A percentile compares a stretch with the other conserved stretches of the same genome.
phyloP scores from a whole-genome alignment of 305 asterid genomes.

The Fraxinus angustifolia region DNA sequence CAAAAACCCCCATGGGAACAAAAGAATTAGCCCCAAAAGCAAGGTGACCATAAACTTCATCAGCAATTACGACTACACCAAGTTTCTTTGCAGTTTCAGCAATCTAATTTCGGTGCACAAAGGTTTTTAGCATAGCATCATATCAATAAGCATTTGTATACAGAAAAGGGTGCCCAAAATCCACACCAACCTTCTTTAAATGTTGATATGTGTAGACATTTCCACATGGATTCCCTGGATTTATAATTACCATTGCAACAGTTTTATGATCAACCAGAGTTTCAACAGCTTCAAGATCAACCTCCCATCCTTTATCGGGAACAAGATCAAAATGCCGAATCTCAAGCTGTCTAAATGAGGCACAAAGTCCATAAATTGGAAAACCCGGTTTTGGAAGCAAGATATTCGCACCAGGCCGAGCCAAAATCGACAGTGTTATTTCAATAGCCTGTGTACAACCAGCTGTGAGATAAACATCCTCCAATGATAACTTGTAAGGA shows the following conservation, averaged over 20 bases:
- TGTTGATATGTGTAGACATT: constrained; percentile 62
- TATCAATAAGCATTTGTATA: neutral
- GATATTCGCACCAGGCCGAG: constrained; percentile 70
- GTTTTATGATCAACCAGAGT: constrained; percentile 64
- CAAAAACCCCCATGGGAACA: constrained; percentile 89
- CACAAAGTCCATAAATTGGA: constrained; percentile 73
- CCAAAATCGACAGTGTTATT: constrained; percentile 46
- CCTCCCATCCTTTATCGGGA: constrained; percentile 73
- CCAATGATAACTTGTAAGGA: constrained; percentile 54
- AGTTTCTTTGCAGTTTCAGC: constrained; percentile 79
- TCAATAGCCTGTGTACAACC: constrained; percentile 81
- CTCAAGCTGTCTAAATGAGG: constrained; percentile 58
- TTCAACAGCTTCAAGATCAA: constrained; percentile 58
- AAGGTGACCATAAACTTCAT: constrained; percentile 81
- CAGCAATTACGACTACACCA: constrained; percentile 72
- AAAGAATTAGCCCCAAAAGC: constrained; percentile 69
- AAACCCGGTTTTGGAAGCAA: constrained; percentile 79
- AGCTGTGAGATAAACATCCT: constrained; percentile 60
- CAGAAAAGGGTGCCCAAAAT: neutral
- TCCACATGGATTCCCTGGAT: constrained; percentile 87
- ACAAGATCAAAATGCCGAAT: constrained; percentile 64
- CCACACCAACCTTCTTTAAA: constrained; percentile 45
- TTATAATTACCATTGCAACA: constrained; percentile 61
- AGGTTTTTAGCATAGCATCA: neutral
- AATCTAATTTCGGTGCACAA: constrained; percentile 34